phyloP scores from a whole-genome alignment of 305 asterid genomes.

The Solanum hybrid region DNA sequence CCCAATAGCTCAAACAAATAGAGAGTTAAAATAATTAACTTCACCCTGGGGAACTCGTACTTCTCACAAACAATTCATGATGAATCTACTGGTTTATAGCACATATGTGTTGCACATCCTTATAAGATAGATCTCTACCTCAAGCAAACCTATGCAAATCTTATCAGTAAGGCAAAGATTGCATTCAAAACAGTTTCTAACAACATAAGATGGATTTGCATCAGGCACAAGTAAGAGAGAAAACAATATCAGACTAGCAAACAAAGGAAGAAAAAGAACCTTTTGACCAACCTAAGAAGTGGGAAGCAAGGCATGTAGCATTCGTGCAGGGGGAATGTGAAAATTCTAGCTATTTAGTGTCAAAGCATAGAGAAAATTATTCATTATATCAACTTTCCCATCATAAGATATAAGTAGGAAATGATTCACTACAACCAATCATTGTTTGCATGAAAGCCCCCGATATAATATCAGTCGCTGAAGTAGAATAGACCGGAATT shows the following conservation, averaged over 20 bases:
- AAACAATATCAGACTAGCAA: not conserved
- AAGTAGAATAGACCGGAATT: not conserved
- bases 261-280: not conserved
- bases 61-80: not conserved
- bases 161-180: not conserved
- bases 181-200: not conserved
- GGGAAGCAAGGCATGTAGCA: not conserved
- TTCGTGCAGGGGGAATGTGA: not conserved
- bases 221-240: not conserved
- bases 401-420: not conserved
- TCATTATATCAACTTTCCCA: not conserved
- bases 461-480: not conserved
- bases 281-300: not conserved
- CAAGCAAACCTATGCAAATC: not conserved
- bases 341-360: not conserved
- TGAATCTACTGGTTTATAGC: not conserved
- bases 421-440: not conserved
- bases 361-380: not conserved
- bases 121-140: not conserved
- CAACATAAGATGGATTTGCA: not conserved
- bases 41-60: not conserved
- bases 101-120: not conserved
- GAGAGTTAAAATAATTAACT: not conserved
- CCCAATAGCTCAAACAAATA: not conserved
- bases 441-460: not conserved